Evolutionary conservation across 192 early-diverging fungal genomes (phyloP).

Genomic region (Spinellus fusiger): DNA sequence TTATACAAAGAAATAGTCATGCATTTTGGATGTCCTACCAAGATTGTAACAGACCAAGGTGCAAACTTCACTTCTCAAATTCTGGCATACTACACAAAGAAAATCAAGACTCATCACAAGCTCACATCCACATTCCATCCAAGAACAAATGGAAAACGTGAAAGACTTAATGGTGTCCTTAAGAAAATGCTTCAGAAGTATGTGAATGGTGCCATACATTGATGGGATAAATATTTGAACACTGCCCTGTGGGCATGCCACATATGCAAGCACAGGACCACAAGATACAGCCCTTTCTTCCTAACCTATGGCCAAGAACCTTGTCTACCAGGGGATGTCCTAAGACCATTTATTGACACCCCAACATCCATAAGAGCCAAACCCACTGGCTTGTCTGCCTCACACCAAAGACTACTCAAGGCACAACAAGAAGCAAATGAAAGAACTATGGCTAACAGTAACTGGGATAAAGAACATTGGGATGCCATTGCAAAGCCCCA

Average conservation of each 20-base stretch:
- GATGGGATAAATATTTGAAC: slow-evolving; percentile 15
- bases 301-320: slow-evolving; percentile 2
- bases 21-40: slow-evolving; percentile 13
- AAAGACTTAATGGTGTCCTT: slow-evolving; percentile 8
- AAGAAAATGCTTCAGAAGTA: slow-evolving; percentile 7
- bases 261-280: background rate
- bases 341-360: background rate
- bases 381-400: slow-evolving; percentile 6
- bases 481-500: too few relatives aligned
- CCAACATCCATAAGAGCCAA: background rate
- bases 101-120: slow-evolving; percentile 7
- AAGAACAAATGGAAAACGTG: slow-evolving; percentile 14
- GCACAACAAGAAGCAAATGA: slow-evolving; percentile 15
- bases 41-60: slow-evolving; percentile 20
- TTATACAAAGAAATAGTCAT: slow-evolving; percentile 26
- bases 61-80: slow-evolving; percentile 19
- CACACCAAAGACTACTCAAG: slow-evolving; percentile 4
- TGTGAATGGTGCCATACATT: background rate
- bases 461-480: too few relatives aligned
- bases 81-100: background rate
- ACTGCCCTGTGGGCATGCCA: slow-evolving; percentile 1
- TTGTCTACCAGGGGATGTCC: background rate
- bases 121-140: slow-evolving; percentile 16
- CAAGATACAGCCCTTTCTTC: slow-evolving; percentile 3
- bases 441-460: too few relatives aligned